Evolutionary conservation across 1,284 basidiomycete genomes (phyloP).

Genomic region (Leccinum ponderosum): DNA sequence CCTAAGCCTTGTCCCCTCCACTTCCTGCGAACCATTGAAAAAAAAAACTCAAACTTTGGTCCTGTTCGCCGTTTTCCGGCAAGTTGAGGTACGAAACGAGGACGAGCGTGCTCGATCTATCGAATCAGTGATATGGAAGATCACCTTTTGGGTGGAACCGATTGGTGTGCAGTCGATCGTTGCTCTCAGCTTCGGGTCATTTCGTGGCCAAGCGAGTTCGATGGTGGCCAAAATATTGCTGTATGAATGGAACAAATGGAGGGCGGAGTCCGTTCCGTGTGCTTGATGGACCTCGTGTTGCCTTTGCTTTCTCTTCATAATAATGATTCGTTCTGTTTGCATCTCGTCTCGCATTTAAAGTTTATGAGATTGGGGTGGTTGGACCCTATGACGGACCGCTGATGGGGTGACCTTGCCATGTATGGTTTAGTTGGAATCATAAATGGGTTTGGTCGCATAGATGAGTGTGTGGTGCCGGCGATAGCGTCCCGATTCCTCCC

Average conservation of each 20-base stretch:
- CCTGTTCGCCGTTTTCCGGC: conserved; percentile 12
- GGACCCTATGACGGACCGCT: conserved; percentile 1
- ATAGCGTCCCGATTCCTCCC: background rate
- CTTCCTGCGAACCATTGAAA: background rate
- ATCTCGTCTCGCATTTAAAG: background rate
- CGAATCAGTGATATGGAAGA: background rate
- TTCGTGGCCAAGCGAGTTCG: background rate
- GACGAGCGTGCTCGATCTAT: background rate
- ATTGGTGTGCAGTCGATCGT: background rate
- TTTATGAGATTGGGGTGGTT: background rate
- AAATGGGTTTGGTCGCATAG: background rate
- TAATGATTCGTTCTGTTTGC: background rate
- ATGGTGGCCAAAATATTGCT: background rate
- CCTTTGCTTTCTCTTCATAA: background rate
- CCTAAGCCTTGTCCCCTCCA: background rate
- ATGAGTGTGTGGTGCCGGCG: background rate
- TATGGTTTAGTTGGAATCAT: conserved; percentile 3
- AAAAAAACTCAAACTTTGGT: background rate
- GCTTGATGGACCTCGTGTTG: background rate
- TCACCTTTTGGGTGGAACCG: background rate
- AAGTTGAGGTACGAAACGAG: background rate
- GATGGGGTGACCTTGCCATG: background rate
- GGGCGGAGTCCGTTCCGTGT: background rate
- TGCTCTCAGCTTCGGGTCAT: background rate
- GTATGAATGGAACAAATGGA: background rate